A percentile compares a stretch with the other conserved stretches of the same genome.
Conservation (phyloP, 2,329 filamentous ascomycete species). For the Colletotrichum lentis region DNA sequence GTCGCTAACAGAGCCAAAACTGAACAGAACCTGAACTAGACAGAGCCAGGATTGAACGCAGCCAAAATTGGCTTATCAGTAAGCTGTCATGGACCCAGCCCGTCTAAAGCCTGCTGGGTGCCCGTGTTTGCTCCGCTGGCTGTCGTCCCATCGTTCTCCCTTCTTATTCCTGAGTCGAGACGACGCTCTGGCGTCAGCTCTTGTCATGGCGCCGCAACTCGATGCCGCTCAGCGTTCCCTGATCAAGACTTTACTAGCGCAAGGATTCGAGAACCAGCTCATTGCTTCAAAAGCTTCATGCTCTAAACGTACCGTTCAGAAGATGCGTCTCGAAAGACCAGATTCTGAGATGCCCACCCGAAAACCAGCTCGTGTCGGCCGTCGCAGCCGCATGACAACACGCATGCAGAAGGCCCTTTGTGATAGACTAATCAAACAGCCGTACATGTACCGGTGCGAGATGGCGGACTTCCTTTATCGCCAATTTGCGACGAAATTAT, state of each 20-base stretch:
- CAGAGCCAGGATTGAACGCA: not conserved
- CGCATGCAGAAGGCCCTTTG: too few relatives aligned
- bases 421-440: too few relatives aligned
- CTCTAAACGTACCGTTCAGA: too few relatives aligned
- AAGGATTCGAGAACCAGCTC: not conserved
- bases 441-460: too few relatives aligned
- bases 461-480: too few relatives aligned
- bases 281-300: not conserved
- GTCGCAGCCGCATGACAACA: too few relatives aligned
- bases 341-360: too few relatives aligned
- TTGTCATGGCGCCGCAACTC: slow-evolving; percentile 5
- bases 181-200: not conserved
- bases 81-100: not conserved
- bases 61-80: not conserved
- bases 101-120: not conserved
- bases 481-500: too few relatives aligned
- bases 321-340: too few relatives aligned
- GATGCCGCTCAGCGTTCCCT: not conserved
- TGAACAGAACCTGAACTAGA: not conserved
- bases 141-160: not conserved
- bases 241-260: not conserved
- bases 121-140: not conserved
- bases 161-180: not conserved
- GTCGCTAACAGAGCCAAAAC: slow-evolving; percentile 9
- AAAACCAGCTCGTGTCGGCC: too few relatives aligned